These are phyloP conservation scores for Wickerhamomyces sp. DNA, from an alignment of 1,139 yeast genomes.

Conservation along the genomic window DNA sequence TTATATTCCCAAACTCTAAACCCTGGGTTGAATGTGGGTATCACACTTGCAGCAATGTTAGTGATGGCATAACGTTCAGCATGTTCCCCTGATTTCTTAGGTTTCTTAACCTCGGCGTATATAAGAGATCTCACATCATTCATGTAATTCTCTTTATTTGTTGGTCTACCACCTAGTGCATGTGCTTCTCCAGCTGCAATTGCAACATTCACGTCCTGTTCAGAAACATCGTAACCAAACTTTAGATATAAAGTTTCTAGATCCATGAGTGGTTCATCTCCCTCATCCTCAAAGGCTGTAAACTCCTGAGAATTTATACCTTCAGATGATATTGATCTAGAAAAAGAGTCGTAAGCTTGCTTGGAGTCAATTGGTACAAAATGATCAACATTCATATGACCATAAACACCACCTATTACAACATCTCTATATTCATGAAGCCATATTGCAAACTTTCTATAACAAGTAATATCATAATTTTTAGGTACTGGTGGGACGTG, in stretches of 20 bases:
- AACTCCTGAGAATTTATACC: constrained; percentile 12
- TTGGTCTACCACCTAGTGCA: constrained; percentile 57
- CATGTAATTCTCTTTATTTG: constrained; percentile 59
- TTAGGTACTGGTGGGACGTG: constrained; percentile 86
- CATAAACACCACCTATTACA: constrained; percentile 76
- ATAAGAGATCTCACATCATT: constrained; percentile 46
- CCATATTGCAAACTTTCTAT: constrained; percentile 73
- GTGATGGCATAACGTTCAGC: constrained; percentile 65
- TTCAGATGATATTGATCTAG: constrained; percentile 11
- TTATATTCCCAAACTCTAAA: constrained; percentile 85
- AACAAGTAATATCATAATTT: constrained; percentile 69
- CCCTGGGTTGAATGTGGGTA: constrained; percentile 84
- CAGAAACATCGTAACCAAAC: constrained; percentile 18
- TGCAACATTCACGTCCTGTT: constrained; percentile 24
- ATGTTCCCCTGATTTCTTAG: constrained; percentile 42
- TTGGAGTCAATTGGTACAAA: constrained; percentile 72
- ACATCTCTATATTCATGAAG: constrained; percentile 76
- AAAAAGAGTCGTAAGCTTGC: constrained; percentile 52
- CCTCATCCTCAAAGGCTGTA: constrained; percentile 7
- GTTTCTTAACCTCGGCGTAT: constrained; percentile 38
- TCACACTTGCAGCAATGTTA: constrained; percentile 69
- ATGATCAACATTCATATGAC: constrained; percentile 89
- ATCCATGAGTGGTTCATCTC: constrained; percentile 12
- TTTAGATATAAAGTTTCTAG: constrained; percentile 19
- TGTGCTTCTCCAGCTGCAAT: constrained; percentile 29